These are phyloP conservation scores for Candida sanyaensis DNA, from an alignment of 1,139 yeast species.

Conservation along the genomic window DNA sequence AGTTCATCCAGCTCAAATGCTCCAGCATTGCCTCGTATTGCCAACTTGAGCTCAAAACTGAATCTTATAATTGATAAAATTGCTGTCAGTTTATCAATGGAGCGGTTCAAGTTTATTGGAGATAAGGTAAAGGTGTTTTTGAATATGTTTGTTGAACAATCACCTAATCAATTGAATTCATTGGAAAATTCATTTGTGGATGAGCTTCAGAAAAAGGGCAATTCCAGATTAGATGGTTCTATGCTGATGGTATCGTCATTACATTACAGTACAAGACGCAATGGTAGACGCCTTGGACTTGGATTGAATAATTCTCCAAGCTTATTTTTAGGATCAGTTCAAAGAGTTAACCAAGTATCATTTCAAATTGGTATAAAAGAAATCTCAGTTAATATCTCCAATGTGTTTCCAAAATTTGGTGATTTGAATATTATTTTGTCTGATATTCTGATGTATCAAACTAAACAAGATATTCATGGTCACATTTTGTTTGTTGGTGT, in stretches of 20 bases:
- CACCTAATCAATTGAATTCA: slow-evolving; percentile 19
- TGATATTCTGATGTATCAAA: slow-evolving; percentile 30
- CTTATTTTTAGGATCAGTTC: slow-evolving; percentile 1
- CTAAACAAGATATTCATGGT: slow-evolving; percentile 34
- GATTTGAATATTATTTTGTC: slow-evolving; percentile 28
- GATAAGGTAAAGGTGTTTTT: slow-evolving; percentile 15
- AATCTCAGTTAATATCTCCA: slow-evolving; percentile 24
- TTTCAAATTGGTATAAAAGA: slow-evolving; percentile 26
- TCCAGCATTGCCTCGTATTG: slow-evolving; percentile 22
- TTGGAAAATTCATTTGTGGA: slow-evolving; percentile 17
- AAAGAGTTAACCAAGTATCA: slow-evolving; percentile 15
- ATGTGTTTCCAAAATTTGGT: slow-evolving; percentile 48
- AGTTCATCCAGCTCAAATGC: slow-evolving; percentile 7
- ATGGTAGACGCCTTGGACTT: slow-evolving; percentile 12
- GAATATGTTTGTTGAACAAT: slow-evolving; percentile 21
- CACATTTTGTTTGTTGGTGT: slow-evolving; percentile 23
- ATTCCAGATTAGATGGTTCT: slow-evolving; percentile 8
- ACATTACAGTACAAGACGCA: slow-evolving; percentile 2
- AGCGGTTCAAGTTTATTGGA: slow-evolving; percentile 16
- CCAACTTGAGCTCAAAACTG: slow-evolving; percentile 20
- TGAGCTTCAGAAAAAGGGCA: slow-evolving; percentile 3
- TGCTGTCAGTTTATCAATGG: slow-evolving; percentile 15
- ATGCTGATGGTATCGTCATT: slow-evolving; percentile 7
- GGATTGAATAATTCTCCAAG: slow-evolving; percentile 7
- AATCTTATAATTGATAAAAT: slow-evolving; percentile 23